Base-by-base conservation (phyloP, 129 eudicot genomes). In the Helichrysum umbraculigerum region DNA sequence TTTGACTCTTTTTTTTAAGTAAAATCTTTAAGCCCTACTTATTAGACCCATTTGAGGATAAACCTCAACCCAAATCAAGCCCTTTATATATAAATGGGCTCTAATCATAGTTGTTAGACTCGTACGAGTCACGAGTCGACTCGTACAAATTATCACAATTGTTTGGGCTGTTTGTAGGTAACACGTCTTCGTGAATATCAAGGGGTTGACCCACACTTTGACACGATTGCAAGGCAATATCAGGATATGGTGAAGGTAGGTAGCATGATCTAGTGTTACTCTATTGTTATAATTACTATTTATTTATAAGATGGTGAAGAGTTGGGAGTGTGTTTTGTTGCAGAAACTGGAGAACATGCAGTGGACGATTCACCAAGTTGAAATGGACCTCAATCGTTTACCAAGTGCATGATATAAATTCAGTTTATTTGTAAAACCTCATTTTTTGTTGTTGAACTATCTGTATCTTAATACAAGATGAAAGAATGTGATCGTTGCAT, bases 181-280 rank as follows among this genome's bases (percentile, higher is more conserved):
- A 89, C 99, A n/a, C 97, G 97, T 50, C 96, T 94, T 72, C 90
- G 92, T 16, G 99, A 94, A 73, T 94, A 94, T 82, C 96, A 89
- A 86, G 99, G 99, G n/a, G 99, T 94, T 42, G 99, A 94, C 83
- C 96, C 96, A 4, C 97, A 94, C 76, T 94, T 94, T 54, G 99
- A 94, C 82, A 82, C 84, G 52, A 91, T 94, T 81, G 96, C 99
- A 7, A 86, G 93, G 86, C 96, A 94, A 78, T 94, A 94, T 87
- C 97, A 91, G 54, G 99, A 94, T 58, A 86, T 91, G 56, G 97
- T 91, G 1, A 83, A 89, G 99, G 99, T 91, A 76, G 68, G 16
- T 76, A 59, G 57, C 67, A 25, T 65, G 52, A 50, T 52, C 57
- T 6, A 65, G 28, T 76, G 64, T 70, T 70, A 34, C 63, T 42